Evolutionary conservation across 257 asterid genomes (phyloP).

Genomic region (Jasminum sambac): DNA sequence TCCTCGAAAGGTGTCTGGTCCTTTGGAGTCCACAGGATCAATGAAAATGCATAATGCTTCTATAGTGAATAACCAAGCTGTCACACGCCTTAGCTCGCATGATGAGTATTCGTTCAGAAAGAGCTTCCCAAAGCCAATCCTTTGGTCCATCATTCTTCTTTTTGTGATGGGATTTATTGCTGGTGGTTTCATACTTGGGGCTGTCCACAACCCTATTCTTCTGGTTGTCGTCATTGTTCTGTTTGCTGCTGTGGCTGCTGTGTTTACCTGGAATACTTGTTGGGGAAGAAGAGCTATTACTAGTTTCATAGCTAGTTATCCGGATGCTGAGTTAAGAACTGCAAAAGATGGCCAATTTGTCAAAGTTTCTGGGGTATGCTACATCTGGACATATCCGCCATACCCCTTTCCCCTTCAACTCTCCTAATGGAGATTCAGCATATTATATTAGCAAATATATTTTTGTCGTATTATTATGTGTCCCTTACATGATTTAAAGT

Average conservation of each 20-base stretch:
- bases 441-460: background rate
- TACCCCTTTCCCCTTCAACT: background rate
- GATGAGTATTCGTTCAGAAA: conserved; percentile 59
- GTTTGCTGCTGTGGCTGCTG: conserved; percentile 55
- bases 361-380: conserved; percentile 62
- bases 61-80: conserved; percentile 54
- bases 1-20: conserved; percentile 64
- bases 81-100: conserved; percentile 54
- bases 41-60: conserved; percentile 50
- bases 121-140: conserved; percentile 60
- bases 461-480: background rate
- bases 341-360: conserved; percentile 59
- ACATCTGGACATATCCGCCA: conserved; percentile 1
- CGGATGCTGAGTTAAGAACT: conserved; percentile 53
- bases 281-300: conserved; percentile 69
- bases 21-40: conserved; percentile 54
- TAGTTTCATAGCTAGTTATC: conserved; percentile 50
- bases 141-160: conserved; percentile 65
- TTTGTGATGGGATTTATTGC: conserved; percentile 75
- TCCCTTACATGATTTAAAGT: background rate
- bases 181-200: conserved; percentile 70
- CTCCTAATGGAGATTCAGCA: background rate
- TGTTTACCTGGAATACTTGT: conserved; percentile 61
- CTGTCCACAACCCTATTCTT: conserved; percentile 63
- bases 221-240: conserved; percentile 58